Percentiles rank a stretch among this genome's conserved stretches.
Conservation (phyloP, 2,329 filamentous ascomycete genomes). For the Ceratocystiopsis sp. region DNA sequence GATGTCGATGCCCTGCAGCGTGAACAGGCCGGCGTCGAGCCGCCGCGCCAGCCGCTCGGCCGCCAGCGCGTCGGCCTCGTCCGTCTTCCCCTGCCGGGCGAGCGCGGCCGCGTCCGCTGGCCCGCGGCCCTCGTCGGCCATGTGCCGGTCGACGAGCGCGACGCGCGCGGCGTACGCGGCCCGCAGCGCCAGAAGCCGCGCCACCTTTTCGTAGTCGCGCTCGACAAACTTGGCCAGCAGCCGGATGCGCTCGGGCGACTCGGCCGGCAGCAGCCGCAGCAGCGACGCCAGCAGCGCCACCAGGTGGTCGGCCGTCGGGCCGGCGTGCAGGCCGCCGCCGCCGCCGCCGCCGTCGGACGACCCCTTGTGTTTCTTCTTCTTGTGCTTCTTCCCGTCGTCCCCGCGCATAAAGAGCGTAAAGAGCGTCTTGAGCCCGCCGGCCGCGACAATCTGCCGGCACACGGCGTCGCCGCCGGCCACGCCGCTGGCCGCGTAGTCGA, state of each 20-base stretch:
- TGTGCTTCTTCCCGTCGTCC: slow-evolving; percentile 4
- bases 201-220: slow-evolving; percentile 77
- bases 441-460: slow-evolving; percentile 63
- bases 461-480: slow-evolving; percentile 25
- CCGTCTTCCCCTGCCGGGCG: slow-evolving; percentile 27
- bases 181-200: slow-evolving; percentile 53
- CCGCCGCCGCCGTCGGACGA: too few species aligned
- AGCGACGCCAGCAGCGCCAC: slow-evolving; percentile 73
- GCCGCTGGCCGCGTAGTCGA: slow-evolving; percentile 63
- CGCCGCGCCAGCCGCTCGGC: slow-evolving; percentile 58
- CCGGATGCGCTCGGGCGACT: slow-evolving; percentile 64
- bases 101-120: slow-evolving; percentile 20
- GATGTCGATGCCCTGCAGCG: slow-evolving; percentile 67
- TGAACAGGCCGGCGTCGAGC: slow-evolving; percentile 72
- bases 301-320: slow-evolving; percentile 59
- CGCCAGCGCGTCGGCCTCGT: slow-evolving; percentile 42
- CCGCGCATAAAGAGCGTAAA: slow-evolving; percentile 85
- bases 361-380: background rate
- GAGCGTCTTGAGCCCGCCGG: slow-evolving; percentile 64
- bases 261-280: slow-evolving; percentile 60
- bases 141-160: slow-evolving; percentile 42
- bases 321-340: slow-evolving; percentile 27
- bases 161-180: slow-evolving; percentile 51
- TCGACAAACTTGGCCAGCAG: slow-evolving; percentile 89
- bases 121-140: slow-evolving; percentile 23